Evolutionary conservation across 176 grass and related monocot genomes (phyloP).

Genomic region (Lolium perenne): DNA sequence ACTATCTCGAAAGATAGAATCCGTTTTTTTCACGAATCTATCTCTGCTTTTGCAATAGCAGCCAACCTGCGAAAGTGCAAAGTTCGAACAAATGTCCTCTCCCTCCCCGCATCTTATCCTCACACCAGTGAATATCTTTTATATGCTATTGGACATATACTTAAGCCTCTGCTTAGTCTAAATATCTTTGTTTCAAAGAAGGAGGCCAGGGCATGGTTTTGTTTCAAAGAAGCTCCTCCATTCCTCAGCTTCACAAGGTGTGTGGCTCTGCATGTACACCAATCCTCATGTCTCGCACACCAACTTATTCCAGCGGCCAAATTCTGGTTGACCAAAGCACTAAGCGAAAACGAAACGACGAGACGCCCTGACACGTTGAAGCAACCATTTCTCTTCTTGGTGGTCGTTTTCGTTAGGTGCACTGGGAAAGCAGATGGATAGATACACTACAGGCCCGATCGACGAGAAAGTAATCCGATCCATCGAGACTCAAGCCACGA

Average conservation of each 20-base stretch:
- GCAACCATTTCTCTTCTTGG: background rate
- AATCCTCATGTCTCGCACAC: background rate
- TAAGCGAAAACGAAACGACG: background rate
- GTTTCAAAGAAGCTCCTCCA: no score
- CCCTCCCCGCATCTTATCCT: no score
- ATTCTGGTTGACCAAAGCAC: background rate
- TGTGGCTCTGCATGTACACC: background rate
- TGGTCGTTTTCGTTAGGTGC: constrained; percentile 40
- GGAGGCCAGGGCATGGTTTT: no score
- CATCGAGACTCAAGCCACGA: background rate
- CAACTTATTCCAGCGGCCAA: background rate
- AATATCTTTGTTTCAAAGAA: no score
- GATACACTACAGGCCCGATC: background rate
- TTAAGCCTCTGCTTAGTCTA: no score
- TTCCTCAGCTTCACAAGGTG: no score
- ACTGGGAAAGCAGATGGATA: background rate
- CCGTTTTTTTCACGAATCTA: background rate
- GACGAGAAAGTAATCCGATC: background rate
- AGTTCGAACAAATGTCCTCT: no score
- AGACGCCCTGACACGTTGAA: background rate
- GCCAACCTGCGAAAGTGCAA: background rate
- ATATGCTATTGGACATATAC: no score
- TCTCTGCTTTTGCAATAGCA: background rate
- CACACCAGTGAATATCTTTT: no score
- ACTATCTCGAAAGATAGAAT: background rate